A percentile compares a stretch with the other conserved stretches of the same genome.
These are phyloP conservation scores for Apiospora malaysiana DNA, from an alignment of 2,329 filamentous ascomycete species.

Conservation along the genomic window DNA sequence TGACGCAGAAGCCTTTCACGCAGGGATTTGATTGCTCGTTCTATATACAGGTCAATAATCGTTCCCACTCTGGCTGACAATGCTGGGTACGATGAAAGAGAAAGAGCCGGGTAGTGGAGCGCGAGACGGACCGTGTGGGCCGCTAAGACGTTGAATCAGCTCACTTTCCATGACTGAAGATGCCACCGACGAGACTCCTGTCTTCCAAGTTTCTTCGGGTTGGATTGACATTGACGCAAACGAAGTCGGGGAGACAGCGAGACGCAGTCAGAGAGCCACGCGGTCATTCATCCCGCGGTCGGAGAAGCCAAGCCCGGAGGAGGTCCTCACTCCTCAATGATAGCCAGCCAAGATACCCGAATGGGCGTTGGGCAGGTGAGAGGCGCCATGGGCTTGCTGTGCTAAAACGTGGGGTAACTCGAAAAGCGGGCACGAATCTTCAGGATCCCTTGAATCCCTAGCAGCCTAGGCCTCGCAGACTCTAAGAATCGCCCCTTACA, in stretches of 20 bases:
- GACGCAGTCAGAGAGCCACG: not conserved
- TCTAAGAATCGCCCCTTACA: no score
- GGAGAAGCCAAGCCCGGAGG: not conserved
- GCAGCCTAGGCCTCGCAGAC: not conserved
- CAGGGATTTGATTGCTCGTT: not conserved
- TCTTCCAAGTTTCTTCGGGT: not conserved
- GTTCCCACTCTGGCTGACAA: not conserved
- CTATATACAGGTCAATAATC: not conserved
- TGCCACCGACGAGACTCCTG: not conserved
- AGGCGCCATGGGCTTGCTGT: not conserved
- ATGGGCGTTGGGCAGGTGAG: not conserved
- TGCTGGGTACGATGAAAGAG: not conserved
- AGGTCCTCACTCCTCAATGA: constrained; percentile 3
- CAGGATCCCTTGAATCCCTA: not conserved
- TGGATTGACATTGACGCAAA: not conserved
- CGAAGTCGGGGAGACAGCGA: not conserved
- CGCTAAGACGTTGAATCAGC: not conserved
- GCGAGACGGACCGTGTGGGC: constrained; percentile 6
- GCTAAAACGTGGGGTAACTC: constrained; percentile 10
- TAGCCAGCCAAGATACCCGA: not conserved
- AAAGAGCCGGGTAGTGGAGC: not conserved
- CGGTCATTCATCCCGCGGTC: not conserved
- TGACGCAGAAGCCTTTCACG: not conserved
- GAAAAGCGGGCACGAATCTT: not conserved
- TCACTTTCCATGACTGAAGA: not conserved